Conservation (phyloP, 495 filamentous ascomycete species). For the Letharia lupina region DNA sequence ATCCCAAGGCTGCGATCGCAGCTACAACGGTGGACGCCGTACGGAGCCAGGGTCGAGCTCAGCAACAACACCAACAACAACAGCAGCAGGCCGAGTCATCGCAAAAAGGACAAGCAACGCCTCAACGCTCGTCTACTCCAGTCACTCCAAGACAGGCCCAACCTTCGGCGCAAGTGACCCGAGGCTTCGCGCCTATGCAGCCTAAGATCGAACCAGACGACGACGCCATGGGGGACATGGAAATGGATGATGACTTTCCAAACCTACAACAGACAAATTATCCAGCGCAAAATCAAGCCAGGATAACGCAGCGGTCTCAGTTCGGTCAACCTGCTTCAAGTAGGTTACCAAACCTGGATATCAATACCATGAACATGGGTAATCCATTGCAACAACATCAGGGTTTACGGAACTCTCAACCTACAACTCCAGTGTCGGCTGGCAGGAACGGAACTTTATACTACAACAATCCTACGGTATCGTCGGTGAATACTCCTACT, state of each 20-base stretch:
- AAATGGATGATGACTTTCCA: slow-evolving; percentile 68
- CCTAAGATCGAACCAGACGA: slow-evolving; percentile 54
- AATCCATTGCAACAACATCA: slow-evolving; percentile 56
- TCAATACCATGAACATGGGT: slow-evolving; percentile 47
- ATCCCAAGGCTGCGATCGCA: slow-evolving; percentile 51
- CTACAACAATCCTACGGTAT: slow-evolving; percentile 94
- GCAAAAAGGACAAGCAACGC: slow-evolving; percentile 38
- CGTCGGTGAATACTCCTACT: slow-evolving; percentile 92
- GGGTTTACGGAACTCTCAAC: slow-evolving; percentile 75
- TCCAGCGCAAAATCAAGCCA: slow-evolving; percentile 36
- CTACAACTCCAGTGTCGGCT: slow-evolving; percentile 71
- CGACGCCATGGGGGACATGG: slow-evolving; percentile 89
- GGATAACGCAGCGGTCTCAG: slow-evolving; percentile 35
- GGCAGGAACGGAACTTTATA: slow-evolving; percentile 55
- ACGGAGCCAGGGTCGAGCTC: slow-evolving; percentile 38
- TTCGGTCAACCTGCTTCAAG: slow-evolving; percentile 65
- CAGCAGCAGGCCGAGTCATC: slow-evolving; percentile 34
- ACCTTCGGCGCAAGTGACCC: slow-evolving; percentile 26
- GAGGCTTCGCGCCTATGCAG: slow-evolving; percentile 28
- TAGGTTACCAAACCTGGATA: slow-evolving; percentile 57
- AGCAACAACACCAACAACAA: slow-evolving; percentile 45
- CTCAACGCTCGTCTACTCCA: slow-evolving; percentile 22
- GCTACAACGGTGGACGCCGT: slow-evolving; percentile 45
- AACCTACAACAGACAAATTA: slow-evolving; percentile 37
- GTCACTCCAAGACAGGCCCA: slow-evolving; percentile 25